Evolutionary conservation across 176 grass and related monocot species (phyloP), one percentile per base, ranked within the genome.

Genomic region (Areca catechu): DNA sequence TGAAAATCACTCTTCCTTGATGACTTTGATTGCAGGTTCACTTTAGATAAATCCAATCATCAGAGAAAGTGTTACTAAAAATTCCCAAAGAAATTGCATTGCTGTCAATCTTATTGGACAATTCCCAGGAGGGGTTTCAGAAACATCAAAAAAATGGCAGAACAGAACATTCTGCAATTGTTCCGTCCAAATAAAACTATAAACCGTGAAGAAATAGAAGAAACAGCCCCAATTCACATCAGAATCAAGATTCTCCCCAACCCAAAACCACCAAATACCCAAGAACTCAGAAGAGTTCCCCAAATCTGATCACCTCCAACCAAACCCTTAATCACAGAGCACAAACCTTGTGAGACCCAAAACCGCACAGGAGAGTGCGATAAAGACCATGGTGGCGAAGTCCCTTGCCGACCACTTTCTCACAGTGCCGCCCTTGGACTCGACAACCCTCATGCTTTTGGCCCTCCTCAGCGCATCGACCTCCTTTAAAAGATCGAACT

Each of bases 401-500:
- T 97, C 92, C 74, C 75, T 80, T 2, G 71, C 23, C 5, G 86
- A 75, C 82, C 85, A 95, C 18, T 83, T 62, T 68, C 74, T 70
- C 14, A 73, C 56, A 73, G 70, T 19, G 25, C 43, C 49, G 34
- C 60, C 80, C 76, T 97, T 97, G 65, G 86, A 77, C 77, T 97
- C 92, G 9, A 43, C 34, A 43, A 91, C 80, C 34, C 83, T 70
- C 54, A 97, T 76, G 84, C 80, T 88, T 79, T 97, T 97, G 24
- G 92, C 92, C 24, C 83, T 52, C 51, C 83, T 78, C 69, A 97
- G 83, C 24, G 86, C 86, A 79, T 97, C 86, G 24, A 97, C 92
- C 54, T 97, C 92, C 84, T 97, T 97, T 50, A 91, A 81, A 17
- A 97, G 80, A 57, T 97, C 86, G 74, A 97, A 91, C 28, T 88